Base-by-base conservation (phyloP, 495 filamentous ascomycete genomes). In the Evernia prunastri region DNA sequence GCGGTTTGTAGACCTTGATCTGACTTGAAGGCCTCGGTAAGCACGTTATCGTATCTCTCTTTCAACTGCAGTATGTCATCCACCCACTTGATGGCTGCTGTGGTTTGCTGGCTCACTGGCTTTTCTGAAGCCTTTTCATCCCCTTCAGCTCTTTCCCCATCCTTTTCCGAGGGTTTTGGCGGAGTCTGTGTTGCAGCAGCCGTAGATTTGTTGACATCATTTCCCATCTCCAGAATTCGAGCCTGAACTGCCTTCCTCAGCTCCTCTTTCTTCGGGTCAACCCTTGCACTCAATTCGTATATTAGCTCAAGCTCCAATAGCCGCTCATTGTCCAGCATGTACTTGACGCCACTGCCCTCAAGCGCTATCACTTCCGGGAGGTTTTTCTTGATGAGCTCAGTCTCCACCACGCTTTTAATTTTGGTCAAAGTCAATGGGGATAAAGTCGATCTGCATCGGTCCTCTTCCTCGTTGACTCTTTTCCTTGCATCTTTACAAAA, bases 21-120 rank as follows among this genome's bases (percentile, higher is more conserved):
- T 33, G 83, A 78, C 7, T 78, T 63, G 73, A 97, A 93, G 27
- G 91, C 86, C 0, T 67, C 72, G 35, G 73, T 71, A 84, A 88
- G 91, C 37, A 97, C 80, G 3, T 71, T 76, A 73, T 97, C 93
- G 69, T 96, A 97, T 72, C 95, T 96, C 68, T 87, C 86, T 71
- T 97, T 97, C 8, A 99, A 78, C 17, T 73, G 72, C 27, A 99
- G 77, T 1, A 97, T 88, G 60, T 94, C 91, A 67, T 96, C 89
- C 4, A 99, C 95, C 94, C 94, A 99, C 67, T 89, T 88, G 69
- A 97, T 91, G 0, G 94, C 95, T 1, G 90, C 86, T 7, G 81
- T 78, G 2, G 95, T 97, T 67, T 87, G 82, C 65, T 81, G 81
- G 56, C 83, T 88, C 27, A 80, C 73, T 0, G 81, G 77, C 57